Base-by-base conservation (phyloP, 1,284 basidiomycete species). In the Omphalotus olearius region DNA sequence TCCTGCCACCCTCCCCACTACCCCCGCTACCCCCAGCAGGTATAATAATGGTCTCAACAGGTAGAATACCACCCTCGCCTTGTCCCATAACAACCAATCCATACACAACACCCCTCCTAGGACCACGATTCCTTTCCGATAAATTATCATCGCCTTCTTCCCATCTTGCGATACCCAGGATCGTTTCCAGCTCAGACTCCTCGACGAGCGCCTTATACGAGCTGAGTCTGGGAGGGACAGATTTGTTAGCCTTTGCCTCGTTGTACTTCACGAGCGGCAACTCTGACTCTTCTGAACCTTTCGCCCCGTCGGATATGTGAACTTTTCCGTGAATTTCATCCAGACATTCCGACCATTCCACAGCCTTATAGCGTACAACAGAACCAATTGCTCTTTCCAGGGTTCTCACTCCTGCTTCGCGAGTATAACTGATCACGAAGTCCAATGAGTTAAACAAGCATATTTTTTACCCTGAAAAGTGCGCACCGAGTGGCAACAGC, bases 401-500 rank as follows among this genome's bases (percentile, higher is more conserved):
- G 25, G 83, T 86, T 26, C 94, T 81, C n/a, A 98, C 94, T 26
- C 95, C 94, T 0, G 94, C 93, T 68, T 97, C 91, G 9, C 85
- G 78, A 1, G 92, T 94, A 63, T 93, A 94, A 17, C 51, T 52
- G n/a, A 6, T 0, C 16, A 16, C 7, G 25, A 36, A 43, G 6
- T 37, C 14, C 41, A 11, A 44, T 16, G 7, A 20, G 5, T 28
- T 28, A 47, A 9, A 10, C 20, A 7, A 17, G 4, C 11, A 17
- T 23, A 48, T n/a, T 30, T 18, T 17, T 20, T 6, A 23, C 4
- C 4, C 16, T 23, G 35, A 16, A 46, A 14, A 38, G 25, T 7
- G 43, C 40, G 13, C 26, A 52, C 23, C 79, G 72, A 11, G 84
- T 88, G 28, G 87, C 85, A 47, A 94, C 77, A 49, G 81, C 78